Conservation (phyloP, 2,329 filamentous ascomycete genomes). For the Nothomitra cinnamomea region DNA sequence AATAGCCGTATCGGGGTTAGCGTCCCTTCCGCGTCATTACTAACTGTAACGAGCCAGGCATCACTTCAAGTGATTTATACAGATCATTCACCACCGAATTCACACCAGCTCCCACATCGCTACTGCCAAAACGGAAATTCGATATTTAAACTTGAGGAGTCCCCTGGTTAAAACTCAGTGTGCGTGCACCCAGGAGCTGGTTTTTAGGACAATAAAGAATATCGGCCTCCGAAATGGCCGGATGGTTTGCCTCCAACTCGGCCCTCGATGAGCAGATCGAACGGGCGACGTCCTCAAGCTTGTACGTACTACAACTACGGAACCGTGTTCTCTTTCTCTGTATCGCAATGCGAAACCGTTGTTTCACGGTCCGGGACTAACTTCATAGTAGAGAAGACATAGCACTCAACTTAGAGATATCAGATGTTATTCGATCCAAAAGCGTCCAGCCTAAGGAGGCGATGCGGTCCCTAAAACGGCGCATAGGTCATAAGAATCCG, state of each 20-base stretch:
- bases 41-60: slow-evolving; percentile 1
- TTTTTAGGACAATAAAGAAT: not conserved
- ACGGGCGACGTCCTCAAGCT: slow-evolving; percentile 80
- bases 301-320: slow-evolving; percentile 39
- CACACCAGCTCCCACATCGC: not conserved
- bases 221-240: slow-evolving; percentile 46
- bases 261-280: slow-evolving; percentile 96
- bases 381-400: slow-evolving; percentile 62
- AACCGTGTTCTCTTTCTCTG: slow-evolving; percentile 9
- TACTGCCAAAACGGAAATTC: not conserved
- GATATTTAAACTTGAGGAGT: not conserved
- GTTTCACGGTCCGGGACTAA: not conserved
- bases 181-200: not conserved
- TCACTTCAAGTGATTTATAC: not conserved
- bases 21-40: not conserved
- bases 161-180: too few species aligned
- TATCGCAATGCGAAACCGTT: slow-evolving; percentile 7
- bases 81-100: not conserved
- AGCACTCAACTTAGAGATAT: slow-evolving; percentile 92
- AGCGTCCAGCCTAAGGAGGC: slow-evolving; percentile 94
- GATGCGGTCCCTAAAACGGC: slow-evolving; percentile 86
- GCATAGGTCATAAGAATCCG: slow-evolving; percentile 94
- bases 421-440: slow-evolving; percentile 92
- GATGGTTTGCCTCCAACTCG: slow-evolving; percentile 89
- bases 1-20: not conserved